Evolutionary conservation across 2,329 filamentous ascomycete species (phyloP), one percentile per base, ranked within the genome.

Genomic region (Monosporascus sp.): DNA sequence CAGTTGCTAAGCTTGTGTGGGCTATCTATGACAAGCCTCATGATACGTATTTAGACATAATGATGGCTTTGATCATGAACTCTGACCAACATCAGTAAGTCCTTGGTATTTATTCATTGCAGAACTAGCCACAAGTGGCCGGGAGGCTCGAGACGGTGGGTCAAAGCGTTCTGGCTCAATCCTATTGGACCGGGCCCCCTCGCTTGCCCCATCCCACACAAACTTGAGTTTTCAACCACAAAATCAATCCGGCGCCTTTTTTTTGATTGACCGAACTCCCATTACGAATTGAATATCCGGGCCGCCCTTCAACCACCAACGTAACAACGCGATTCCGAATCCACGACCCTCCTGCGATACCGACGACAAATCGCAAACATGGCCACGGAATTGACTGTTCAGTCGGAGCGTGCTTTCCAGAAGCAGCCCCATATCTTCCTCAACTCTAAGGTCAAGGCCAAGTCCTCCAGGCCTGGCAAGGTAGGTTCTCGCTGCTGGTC

Each of bases 391-490:
- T 85, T 97, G 82, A 96, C 91, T 78, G 94, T 99, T 80, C 94
- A 99, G 88, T 95, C 91, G 77, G 94, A 99, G 88, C 93, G 94
- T 84, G 94, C 94, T 85, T 99, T 89, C 90, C 94, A 97, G 82
- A 99, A 99, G 88, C 93, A 99, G 86, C 94, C 94, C 78, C 94
- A 99, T 81, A 96, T 99, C 85, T 99, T 97, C 90, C 86, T 89
- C 73, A 97, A 97, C 88, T 84, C 88, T 75, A 99, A 99, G 88
- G 81, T 82, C 77, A 91, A 91, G 84, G 79, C 86, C 74, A 87
- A 89, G 79, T 90, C 88, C 76, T 81, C 81, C 78, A 87, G 87
- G 76, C 88, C 88, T 70, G 91, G 91, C 77, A 95, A 96, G 87
- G 88, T 85, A 77, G 91, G 90, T 71, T 38, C 26, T 48, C 35